Evolutionary conservation across 208 protist genomes (phyloP), one percentile per base, ranked within the genome.

Genomic region (Trypanosoma caninum): DNA sequence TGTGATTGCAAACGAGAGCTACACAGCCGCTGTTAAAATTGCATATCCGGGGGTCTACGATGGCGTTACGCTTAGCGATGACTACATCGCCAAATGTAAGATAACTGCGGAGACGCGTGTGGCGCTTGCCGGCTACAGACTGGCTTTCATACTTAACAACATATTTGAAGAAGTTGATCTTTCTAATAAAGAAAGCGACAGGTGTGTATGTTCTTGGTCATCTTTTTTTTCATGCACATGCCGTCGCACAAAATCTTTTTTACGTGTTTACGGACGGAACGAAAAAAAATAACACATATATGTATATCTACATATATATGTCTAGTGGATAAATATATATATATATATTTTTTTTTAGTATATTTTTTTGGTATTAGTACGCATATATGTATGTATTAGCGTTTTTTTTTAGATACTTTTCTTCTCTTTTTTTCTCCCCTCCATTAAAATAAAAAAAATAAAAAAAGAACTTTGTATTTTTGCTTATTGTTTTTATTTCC

Each of bases 71-170:
- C 22, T 93, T 16, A 60, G 55, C 0, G 46, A 77, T 7, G 69
- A 38, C 0, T 95, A 95, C 68, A 38, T 93, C 35, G 23, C 46
- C 23, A 63, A 68, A n/a, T 89, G 83, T 59, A 66, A 56, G 44
- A 25, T 42, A 6, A 66, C 76, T 48, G 80, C 81, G 0, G 77
- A 89, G 46, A 33, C 33, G 16, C 85, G 86, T 23, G 51, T 95
- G 23, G 64, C 68, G 30, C 74, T 93, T 11, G 83, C 82, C 0
- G 89, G 89, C 0, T 76, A 76, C 50, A 82, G 89, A 13, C 74
- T 95, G 13, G 89, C 75, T 6, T 61, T 74, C 30, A 37, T 82
- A 14, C 74, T 95, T 11, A 87, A 91, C 55, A 34, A 67, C 16
- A 5, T 53, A 30, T 50, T 44, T 18, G 34, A 5, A 30, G 45